Conservation (phyloP, 169 alveolate genomes). For the Hepatocystis sp. region DNA sequence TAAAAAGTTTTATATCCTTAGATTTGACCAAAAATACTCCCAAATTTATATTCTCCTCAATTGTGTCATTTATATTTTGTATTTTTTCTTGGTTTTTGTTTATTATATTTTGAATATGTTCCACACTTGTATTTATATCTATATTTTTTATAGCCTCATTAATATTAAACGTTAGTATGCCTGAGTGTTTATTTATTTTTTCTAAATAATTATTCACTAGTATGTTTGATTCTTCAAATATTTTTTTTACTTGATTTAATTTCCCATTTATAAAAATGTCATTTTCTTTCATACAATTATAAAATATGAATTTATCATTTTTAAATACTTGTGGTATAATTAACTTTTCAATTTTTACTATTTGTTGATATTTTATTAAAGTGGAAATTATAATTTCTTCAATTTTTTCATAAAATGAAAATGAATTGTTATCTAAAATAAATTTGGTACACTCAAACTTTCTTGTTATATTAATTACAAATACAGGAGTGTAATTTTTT, state of each 20-base stretch:
- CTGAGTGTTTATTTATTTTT: conserved; percentile 62
- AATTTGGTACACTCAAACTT: conserved; percentile 61
- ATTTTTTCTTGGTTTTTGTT: conserved; percentile 55
- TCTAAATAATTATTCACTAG: conserved; percentile 43
- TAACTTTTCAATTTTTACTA: conserved; percentile 74
- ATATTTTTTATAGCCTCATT: conserved; percentile 72
- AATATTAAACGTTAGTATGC: conserved; percentile 54
- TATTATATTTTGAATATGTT: conserved; percentile 67
- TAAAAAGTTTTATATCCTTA: conserved; percentile 59
- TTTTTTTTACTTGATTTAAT: conserved; percentile 23
- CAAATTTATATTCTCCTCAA: conserved; percentile 58
- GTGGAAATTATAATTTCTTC: conserved; percentile 47
- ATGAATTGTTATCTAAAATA: conserved; percentile 55
- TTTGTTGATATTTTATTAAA: conserved; percentile 67
- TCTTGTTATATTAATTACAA: conserved; percentile 64
- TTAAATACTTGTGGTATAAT: conserved; percentile 71
- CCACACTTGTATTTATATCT: conserved; percentile 71
- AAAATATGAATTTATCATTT: conserved; percentile 69
- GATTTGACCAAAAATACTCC: conserved; percentile 55
- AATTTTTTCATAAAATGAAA: conserved; percentile 52
- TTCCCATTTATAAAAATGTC: conserved; percentile 54
- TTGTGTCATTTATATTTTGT: conserved; percentile 65
- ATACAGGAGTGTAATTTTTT: conserved; percentile 42
- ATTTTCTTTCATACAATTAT: conserved; percentile 68
- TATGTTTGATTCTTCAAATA: conserved; percentile 59